Base-by-base conservation (phyloP, 768 basidiomycete species). In the Xerocomellus intermedius region DNA sequence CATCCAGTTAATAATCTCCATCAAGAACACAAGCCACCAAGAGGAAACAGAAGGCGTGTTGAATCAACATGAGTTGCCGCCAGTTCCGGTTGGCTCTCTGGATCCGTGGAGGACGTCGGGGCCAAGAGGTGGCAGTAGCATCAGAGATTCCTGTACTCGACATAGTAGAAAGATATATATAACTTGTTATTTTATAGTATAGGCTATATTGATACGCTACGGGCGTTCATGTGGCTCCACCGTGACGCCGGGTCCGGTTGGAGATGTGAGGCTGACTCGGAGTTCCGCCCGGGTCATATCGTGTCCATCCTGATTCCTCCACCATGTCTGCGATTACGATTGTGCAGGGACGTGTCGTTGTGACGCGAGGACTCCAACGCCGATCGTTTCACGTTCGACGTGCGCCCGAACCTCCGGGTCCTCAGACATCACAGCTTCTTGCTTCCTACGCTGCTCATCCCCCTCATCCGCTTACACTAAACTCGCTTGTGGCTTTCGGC, bases 401-500 rank as follows among this genome's bases (percentile, higher is more conserved):
- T 48, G 75, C 78, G 2, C 83, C 81, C 12, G 75, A 76, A 42
- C 79, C 82, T 4, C 72, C 77, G 16, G 78, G 80, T 26, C 69
- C 75, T 9, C 79, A 87, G 61, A 70, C 85, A 33, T 77, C 81
- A 8, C 75, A 81, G 32, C 76, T 91, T 22, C 73, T 92, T 24
- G 78, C 83, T 26, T 77, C 82, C 57, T 87, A 84, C 50, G 82
- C 83, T 21, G 76, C 80, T 41, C 81, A 86, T 50, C 75, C 82
- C 37, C 82, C 84, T n/a, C 79, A 80, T 16, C 84, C 88, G 13
- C 75, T 93, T 45, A 87, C 87, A 39, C 82, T 94, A 8, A 81
- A 82, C 21, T 82, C 84, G 5, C 75, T 94, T 6, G 76, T 94
- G 13, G 87, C 89, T 16, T 87, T 86, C 64, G 90, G 87, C 24